These are phyloP conservation scores for Magnaporthiopsis rhizophila DNA, from an alignment of 2,329 filamentous ascomycete species.

Conservation along the genomic window DNA sequence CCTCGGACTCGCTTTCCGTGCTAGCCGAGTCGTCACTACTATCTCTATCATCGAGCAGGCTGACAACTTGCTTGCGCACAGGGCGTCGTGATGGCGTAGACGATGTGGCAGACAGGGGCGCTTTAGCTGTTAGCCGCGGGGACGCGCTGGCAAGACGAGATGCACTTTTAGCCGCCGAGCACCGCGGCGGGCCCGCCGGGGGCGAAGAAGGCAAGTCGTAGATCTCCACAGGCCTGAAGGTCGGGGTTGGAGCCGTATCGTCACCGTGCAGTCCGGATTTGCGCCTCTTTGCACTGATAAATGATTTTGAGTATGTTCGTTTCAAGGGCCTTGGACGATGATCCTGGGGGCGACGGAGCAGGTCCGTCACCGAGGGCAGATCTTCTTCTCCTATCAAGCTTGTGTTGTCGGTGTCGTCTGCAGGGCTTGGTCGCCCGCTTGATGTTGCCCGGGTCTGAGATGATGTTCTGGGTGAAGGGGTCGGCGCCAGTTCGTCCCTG, in stretches of 20 bases:
- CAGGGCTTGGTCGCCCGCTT: constrained; percentile 21
- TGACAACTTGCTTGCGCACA: neutral
- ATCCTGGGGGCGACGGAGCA: constrained; percentile 9
- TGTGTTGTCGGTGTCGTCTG: constrained; percentile 22
- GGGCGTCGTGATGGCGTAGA: neutral
- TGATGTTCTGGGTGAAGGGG: constrained; percentile 21
- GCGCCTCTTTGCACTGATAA: constrained; percentile 2
- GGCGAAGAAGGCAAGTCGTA: constrained; percentile 1
- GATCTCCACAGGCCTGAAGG: neutral
- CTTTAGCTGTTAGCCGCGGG: neutral
- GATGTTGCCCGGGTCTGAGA: constrained; percentile 14
- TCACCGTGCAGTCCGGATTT: neutral
- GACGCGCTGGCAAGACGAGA: neutral
- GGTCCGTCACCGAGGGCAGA: constrained; percentile 19
- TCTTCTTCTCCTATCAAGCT: constrained; percentile 23
- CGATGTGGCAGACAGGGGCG: neutral
- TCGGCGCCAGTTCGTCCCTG: constrained; percentile 19
- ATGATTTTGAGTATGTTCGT: neutral
- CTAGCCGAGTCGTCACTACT: neutral
- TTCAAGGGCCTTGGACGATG: neutral
- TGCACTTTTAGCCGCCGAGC: neutral
- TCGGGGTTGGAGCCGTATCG: neutral
- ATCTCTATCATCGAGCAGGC: constrained; percentile 4
- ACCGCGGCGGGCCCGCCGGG: neutral
- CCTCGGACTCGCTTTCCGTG: constrained; percentile 34